Evolutionary conservation across 2,329 filamentous ascomycete genomes (phyloP), one percentile per base, ranked within the genome.

Genomic region (Graphilbum sp.): DNA sequence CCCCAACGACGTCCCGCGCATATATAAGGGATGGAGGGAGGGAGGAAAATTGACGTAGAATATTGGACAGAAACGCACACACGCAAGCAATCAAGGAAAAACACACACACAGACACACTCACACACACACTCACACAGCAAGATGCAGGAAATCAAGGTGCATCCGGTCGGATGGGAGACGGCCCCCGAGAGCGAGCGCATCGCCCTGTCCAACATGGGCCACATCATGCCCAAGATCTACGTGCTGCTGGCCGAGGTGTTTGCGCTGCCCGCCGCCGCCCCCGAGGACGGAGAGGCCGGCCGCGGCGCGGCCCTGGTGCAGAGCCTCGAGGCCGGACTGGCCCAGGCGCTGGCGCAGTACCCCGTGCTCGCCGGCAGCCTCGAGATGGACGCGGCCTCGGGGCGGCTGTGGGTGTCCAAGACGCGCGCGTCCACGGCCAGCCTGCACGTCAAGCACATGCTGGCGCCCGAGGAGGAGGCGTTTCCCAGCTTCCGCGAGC

Each of bases 171-270:
- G 36, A 8, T 43, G 41, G 41, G 30, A 43, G 18, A 19, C 35
- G 7, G 25, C 33, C 3, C 23, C 38, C 2, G 41, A 38, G 3
- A 8, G 30, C 1, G 36, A 40, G 15, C 35, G 36, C 5, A 18
- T 40, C 7, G 5, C 34, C 7, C 11, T 43, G 7, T 38, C 38
- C 5, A 16, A 34, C 27, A 32, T 43, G 30, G 29, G 35, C 32
- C 41, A 43, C 18, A 32, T 40, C 13, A 40, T 43, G 41, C 41
- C 41, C 32, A 43, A 43, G 38, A 40, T 40, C 16, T 43, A 36
- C 29, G 41, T 40, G 3, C 19, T 43, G 29, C 19, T 43, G 4
- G 27, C 38, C 16, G 41, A 43, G 35, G 38, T 43, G 4, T 43
- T 43, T 32, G 13, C 32, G 2, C 35, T 43, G 35, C 32, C 38